Base-by-base conservation (phyloP, 306 rosid genomes). In the Heteromeles arbutifolia region DNA sequence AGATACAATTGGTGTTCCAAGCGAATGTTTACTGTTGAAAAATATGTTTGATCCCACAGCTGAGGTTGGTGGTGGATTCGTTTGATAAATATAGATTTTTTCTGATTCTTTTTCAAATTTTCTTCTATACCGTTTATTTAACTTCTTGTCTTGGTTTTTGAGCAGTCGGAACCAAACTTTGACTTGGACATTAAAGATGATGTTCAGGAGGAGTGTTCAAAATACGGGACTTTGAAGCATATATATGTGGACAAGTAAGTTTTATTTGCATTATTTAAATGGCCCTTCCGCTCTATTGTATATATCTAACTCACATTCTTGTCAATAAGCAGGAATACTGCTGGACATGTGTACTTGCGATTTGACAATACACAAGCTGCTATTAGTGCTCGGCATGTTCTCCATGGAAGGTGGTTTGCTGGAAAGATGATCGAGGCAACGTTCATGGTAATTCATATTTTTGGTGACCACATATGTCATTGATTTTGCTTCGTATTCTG, bases 391-490 rank as follows among this genome's bases (percentile, higher is more conserved):
- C 97, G 93, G 58, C 87, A 86, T 44, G 89, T 96, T 79, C 93
- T 95, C 71, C 93, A 95, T 79, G 99, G 98, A 68, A 86, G 99
- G 86, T 95, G 99, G 99, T 95, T 95, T 87, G 99, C 99, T 32
- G 99, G 97, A 81, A 92, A 95, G 87, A 92, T 95, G 97, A 92
- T 95, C 56, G 90, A 92, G 19, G 96, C 98, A 34, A 84, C 92
- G 66, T 92, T 74, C 80, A 90, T 93, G 98, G 98, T 93, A 86
- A 43, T 61, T 12, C 69, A 44, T 73, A 29, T 59, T 63, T 26
- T 61, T 11, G 39, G 44, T 24, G 37, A 11, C 67, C 17, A 12
- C 39, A 15, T 56, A 57, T 58, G 52, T 52, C 67, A 8, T 43
- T 81, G 62, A 11, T 21, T 67, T 76, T 64, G 67, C 14, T 50